phyloP scores from a whole-genome alignment of 2,329 filamentous ascomycete genomes.

The Trichoderma semiorbis region DNA sequence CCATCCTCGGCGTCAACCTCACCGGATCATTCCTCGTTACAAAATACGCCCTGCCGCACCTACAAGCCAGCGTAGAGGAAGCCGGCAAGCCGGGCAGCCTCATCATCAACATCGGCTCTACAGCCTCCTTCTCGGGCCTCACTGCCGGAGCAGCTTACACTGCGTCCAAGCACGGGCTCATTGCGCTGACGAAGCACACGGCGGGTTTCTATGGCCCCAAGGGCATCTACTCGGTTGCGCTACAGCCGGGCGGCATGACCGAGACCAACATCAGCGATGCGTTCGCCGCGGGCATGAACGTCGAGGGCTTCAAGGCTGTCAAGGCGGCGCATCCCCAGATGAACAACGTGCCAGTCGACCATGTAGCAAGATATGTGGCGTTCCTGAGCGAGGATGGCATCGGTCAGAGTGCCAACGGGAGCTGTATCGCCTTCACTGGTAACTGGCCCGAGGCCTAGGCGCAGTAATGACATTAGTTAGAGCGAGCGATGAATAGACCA shows the following conservation, averaged over 20 bases:
- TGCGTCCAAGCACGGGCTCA: conserved; percentile 50
- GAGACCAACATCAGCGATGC: conserved; percentile 46
- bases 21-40: conserved; percentile 52
- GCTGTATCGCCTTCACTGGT: conserved; percentile 33
- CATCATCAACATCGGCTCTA: conserved; percentile 52
- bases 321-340: conserved; percentile 29
- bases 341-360: conserved; percentile 30
- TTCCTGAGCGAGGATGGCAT: conserved; percentile 34
- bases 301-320: conserved; percentile 31
- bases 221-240: conserved; percentile 50
- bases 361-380: conserved; percentile 39
- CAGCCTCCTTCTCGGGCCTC: conserved; percentile 42
- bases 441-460: conserved; percentile 36
- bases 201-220: conserved; percentile 52
- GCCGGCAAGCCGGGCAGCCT: conserved; percentile 32
- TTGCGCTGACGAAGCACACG: conserved; percentile 56
- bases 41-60: conserved; percentile 44
- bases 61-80: conserved; percentile 18
- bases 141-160: conserved; percentile 48
- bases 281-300: conserved; percentile 36
- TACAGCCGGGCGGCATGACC: conserved; percentile 45
- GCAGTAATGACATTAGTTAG: background rate
- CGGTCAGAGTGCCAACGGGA: conserved; percentile 33
- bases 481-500: background rate
- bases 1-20: conserved; percentile 53